Conservation (phyloP, 139 green algal species). For the Mesotaenium endlicherianum region DNA sequence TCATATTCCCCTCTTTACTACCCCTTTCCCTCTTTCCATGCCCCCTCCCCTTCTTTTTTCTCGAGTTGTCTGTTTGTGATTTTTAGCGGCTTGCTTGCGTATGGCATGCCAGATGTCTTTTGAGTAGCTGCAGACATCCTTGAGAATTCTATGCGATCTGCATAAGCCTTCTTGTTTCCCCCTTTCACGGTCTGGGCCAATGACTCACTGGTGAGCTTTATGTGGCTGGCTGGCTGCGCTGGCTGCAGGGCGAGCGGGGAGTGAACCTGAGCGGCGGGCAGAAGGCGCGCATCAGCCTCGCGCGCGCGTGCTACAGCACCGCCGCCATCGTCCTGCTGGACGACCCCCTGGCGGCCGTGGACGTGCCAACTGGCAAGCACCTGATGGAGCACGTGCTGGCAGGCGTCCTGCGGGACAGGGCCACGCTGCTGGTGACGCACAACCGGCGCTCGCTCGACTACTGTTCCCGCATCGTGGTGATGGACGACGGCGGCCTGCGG, state of each 20-base stretch:
- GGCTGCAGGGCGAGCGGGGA: slow-evolving; percentile 75
- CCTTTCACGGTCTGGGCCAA: background rate
- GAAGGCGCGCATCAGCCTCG: slow-evolving; percentile 86
- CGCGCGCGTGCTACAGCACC: slow-evolving; percentile 73
- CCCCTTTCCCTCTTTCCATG: background rate
- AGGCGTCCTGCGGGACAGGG: slow-evolving; percentile 24
- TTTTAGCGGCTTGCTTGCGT: no score
- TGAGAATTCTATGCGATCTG: background rate
- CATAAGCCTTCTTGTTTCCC: background rate
- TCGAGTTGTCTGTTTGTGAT: no score
- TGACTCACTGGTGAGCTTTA: background rate
- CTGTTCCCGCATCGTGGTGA: slow-evolving; percentile 16
- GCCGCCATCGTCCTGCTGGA: slow-evolving; percentile 73
- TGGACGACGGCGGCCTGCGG: slow-evolving; percentile 10
- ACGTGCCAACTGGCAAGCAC: slow-evolving; percentile 66
- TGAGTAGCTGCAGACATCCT: background rate
- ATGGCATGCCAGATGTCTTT: background rate
- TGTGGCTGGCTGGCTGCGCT: background rate
- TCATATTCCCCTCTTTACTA: no score
- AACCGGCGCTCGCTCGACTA: slow-evolving; percentile 10
- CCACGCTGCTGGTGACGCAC: slow-evolving; percentile 38
- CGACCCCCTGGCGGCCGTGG: slow-evolving; percentile 70
- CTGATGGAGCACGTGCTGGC: slow-evolving; percentile 66
- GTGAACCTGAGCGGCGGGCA: slow-evolving; percentile 88
- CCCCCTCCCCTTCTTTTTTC: background rate